These are phyloP conservation scores for Aureobasidium subglaciale DNA, from an alignment of 2,329 filamentous ascomycete genomes.

Conservation along the genomic window DNA sequence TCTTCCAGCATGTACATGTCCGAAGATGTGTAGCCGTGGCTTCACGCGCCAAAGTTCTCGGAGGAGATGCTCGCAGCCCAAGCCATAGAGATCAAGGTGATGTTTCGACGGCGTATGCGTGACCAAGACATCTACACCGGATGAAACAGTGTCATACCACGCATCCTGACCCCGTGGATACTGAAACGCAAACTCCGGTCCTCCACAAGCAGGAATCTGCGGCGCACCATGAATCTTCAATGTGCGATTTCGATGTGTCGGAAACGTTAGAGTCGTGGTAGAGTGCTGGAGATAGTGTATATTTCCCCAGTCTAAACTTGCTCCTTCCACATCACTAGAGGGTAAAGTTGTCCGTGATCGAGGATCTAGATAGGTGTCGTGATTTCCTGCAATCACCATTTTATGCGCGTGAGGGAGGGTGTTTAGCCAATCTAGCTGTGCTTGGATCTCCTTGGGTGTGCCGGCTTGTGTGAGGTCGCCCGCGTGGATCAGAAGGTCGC, in stretches of 20 bases:
- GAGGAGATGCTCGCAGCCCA: slow-evolving; percentile 51
- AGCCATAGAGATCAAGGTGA: slow-evolving; percentile 60
- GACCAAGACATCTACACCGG: slow-evolving; percentile 67
- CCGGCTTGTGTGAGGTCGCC: slow-evolving; percentile 77
- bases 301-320: slow-evolving; percentile 54
- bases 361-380: slow-evolving; percentile 78
- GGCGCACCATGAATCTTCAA: slow-evolving; percentile 74
- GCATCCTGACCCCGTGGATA: slow-evolving; percentile 60
- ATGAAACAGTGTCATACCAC: slow-evolving; percentile 65
- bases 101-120: slow-evolving; percentile 73
- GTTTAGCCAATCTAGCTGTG: slow-evolving; percentile 76
- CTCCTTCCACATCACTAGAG: slow-evolving; percentile 37
- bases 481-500: slow-evolving; percentile 82
- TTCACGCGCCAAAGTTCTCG: slow-evolving; percentile 66
- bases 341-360: slow-evolving; percentile 51
- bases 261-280: slow-evolving; percentile 56
- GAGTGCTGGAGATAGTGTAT: slow-evolving; percentile 71
- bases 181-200: slow-evolving; percentile 67
- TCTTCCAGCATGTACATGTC: slow-evolving; percentile 72
- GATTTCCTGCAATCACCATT: slow-evolving; percentile 78
- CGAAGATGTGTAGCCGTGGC: slow-evolving; percentile 73
- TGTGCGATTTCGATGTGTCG: slow-evolving; percentile 42
- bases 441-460: slow-evolving; percentile 65
- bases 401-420: slow-evolving; percentile 70
- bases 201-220: slow-evolving; percentile 70